phyloP scores from a whole-genome alignment of 1,284 basidiomycete genomes.

The Cryptococcus floricola region DNA sequence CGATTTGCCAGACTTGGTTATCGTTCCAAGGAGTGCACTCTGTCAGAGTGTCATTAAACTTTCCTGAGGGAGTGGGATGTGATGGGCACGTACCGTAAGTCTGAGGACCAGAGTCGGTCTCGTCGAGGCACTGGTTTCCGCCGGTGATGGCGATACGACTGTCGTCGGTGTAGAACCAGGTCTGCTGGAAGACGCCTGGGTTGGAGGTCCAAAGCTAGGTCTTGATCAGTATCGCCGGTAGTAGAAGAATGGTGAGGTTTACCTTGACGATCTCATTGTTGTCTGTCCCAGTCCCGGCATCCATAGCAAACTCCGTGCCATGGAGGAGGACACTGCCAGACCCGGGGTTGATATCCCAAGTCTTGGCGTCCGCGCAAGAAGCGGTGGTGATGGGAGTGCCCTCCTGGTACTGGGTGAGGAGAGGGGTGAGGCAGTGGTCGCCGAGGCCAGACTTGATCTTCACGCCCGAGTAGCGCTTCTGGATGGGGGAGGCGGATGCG shows the following conservation, averaged over 20 bases:
- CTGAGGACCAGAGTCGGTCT: conserved; percentile 26
- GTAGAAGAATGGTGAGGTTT: not conserved
- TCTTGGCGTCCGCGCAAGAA: conserved; percentile 6
- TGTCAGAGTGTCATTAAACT: not conserved
- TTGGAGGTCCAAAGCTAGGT: conserved; percentile 18
- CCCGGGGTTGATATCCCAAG: conserved; percentile 24
- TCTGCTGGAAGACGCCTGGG: conserved; percentile 24
- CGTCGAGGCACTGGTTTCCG: conserved; percentile 30
- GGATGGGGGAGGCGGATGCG: not conserved
- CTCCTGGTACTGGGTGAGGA: not conserved
- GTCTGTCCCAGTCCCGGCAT: conserved; percentile 21
- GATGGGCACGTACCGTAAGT: conserved; percentile 23
- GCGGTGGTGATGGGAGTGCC: conserved; percentile 3
- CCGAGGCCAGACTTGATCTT: conserved; percentile 11
- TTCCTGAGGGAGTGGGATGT: not conserved
- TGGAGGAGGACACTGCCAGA: conserved; percentile 13
- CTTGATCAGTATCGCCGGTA: too few species aligned
- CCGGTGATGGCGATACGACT: conserved; percentile 36
- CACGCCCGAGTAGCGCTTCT: conserved; percentile 10
- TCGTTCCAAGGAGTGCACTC: conserved; percentile 6
- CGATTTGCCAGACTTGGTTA: conserved; percentile 6
- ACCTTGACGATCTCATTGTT: conserved; percentile 24
- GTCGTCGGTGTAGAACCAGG: conserved; percentile 30
- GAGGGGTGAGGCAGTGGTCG: conserved; percentile 9
- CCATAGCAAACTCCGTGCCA: conserved; percentile 18